These are phyloP conservation scores for Cladorrhinum sp. DNA, from an alignment of 2,329 filamentous ascomycete species.

Conservation along the genomic window DNA sequence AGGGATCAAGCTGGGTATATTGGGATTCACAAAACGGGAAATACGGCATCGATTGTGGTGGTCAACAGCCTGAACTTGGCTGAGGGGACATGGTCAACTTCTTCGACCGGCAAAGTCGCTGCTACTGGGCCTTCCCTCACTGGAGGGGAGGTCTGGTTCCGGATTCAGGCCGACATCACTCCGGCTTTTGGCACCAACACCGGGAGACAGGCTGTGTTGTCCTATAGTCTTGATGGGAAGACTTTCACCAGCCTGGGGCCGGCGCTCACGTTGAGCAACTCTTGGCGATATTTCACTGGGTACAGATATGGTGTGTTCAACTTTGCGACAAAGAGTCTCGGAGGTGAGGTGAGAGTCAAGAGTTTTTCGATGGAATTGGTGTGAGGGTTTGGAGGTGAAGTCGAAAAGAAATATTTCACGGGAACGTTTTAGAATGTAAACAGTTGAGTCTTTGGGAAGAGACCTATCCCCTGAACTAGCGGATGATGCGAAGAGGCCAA, in stretches of 20 bases:
- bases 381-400: not conserved
- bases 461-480: not conserved
- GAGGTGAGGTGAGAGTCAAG: constrained; percentile 34
- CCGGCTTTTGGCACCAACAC: constrained; percentile 30
- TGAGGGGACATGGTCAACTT: constrained; percentile 33
- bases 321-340: constrained; percentile 43
- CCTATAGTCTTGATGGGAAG: constrained; percentile 41
- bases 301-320: constrained; percentile 51
- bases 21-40: constrained; percentile 43
- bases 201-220: constrained; percentile 34
- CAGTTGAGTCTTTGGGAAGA: not conserved
- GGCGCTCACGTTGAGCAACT: constrained; percentile 37
- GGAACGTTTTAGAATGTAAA: not conserved
- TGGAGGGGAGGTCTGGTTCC: constrained; percentile 35
- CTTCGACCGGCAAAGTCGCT: constrained; percentile 30
- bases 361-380: constrained; percentile 20
- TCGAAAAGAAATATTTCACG: not conserved
- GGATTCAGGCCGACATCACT: constrained; percentile 36
- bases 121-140: constrained; percentile 23
- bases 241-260: constrained; percentile 36
- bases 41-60: constrained; percentile 30
- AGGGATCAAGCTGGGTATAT: constrained; percentile 53
- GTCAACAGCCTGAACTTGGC: constrained; percentile 32
- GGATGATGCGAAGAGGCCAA: not conserved
- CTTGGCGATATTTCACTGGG: constrained; percentile 48